These are phyloP conservation scores for Cordyceps fumosorosea DNA, from an alignment of 2,329 filamentous ascomycete species.

Conservation along the genomic window DNA sequence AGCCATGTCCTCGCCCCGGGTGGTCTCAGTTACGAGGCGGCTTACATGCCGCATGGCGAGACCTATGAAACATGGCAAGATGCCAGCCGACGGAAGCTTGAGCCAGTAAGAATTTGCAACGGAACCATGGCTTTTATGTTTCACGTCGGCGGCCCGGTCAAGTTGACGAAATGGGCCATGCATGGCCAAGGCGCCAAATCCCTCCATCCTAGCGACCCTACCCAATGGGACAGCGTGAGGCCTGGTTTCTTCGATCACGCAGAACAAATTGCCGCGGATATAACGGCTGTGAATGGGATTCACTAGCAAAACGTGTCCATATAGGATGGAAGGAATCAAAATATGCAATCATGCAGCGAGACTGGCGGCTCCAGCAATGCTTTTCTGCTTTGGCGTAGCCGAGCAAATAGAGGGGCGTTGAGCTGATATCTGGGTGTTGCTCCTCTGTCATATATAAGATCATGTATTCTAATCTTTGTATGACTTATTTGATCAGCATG, in stretches of 20 bases:
- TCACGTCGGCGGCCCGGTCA: constrained; percentile 20
- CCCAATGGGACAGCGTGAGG: constrained; percentile 20
- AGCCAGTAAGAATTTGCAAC: constrained; percentile 37
- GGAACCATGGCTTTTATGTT: constrained; percentile 47
- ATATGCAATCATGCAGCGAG: not conserved
- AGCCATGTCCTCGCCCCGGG: constrained; percentile 23
- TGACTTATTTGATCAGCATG: not conserved
- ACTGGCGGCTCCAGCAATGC: not conserved
- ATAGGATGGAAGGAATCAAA: not conserved
- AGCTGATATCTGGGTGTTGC: not conserved
- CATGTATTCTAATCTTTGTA: not conserved
- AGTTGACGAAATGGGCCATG: constrained; percentile 21
- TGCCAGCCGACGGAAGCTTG: constrained; percentile 25
- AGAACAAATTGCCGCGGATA: constrained; percentile 19
- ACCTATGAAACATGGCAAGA: constrained; percentile 25
- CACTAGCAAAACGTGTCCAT: not conserved
- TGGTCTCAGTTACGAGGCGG: constrained; percentile 27
- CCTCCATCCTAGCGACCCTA: constrained; percentile 16
- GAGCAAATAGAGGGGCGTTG: not conserved
- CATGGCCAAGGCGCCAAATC: constrained; percentile 17
- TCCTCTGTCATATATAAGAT: not conserved
- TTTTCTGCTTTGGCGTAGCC: not conserved
- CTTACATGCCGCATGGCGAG: constrained; percentile 31
- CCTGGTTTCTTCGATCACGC: constrained; percentile 23
- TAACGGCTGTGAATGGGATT: constrained; percentile 15